Conservation (phyloP, 176 grass and related monocot species). For the Otatea glauca region DNA sequence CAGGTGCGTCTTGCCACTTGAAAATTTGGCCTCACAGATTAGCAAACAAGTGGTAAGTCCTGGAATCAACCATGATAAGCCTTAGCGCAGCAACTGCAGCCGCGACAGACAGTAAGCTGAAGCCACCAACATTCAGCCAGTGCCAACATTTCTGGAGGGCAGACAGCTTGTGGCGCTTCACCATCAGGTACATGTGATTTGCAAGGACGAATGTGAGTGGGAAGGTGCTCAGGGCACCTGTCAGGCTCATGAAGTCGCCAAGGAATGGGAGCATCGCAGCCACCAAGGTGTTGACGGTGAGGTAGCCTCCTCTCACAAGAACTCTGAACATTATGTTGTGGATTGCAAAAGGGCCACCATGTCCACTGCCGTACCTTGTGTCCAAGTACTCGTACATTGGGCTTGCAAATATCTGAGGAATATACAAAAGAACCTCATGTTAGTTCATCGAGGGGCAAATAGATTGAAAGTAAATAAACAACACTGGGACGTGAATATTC, state of each 20-base stretch:
- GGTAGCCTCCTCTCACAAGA: constrained; percentile 82
- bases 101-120: constrained; percentile 56
- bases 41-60: constrained; percentile 92
- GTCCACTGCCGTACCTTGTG: constrained; percentile 73
- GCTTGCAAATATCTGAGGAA: constrained; percentile 89
- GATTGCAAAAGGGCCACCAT: constrained; percentile 66
- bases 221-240: constrained; percentile 86
- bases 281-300: constrained; percentile 80
- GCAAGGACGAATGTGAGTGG: constrained; percentile 93
- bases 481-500: neutral
- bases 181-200: constrained; percentile 93
- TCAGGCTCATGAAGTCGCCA: constrained; percentile 95
- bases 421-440: constrained; percentile 1
- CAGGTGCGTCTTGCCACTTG: neutral
- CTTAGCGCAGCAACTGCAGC: constrained; percentile 79
- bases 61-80: constrained; percentile 75
- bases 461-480: neutral
- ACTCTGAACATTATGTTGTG: constrained; percentile 80
- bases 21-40: constrained; percentile 61
- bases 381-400: constrained; percentile 97
- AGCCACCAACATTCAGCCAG: constrained; percentile 87
- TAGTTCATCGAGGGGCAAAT: neutral
- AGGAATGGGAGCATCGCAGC: constrained; percentile 87
- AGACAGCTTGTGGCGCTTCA: constrained; percentile 66
- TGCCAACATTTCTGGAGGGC: constrained; percentile 73